These are phyloP conservation scores for Termitomyces sp. DNA, from an alignment of 768 basidiomycete species.

Conservation along the genomic window DNA sequence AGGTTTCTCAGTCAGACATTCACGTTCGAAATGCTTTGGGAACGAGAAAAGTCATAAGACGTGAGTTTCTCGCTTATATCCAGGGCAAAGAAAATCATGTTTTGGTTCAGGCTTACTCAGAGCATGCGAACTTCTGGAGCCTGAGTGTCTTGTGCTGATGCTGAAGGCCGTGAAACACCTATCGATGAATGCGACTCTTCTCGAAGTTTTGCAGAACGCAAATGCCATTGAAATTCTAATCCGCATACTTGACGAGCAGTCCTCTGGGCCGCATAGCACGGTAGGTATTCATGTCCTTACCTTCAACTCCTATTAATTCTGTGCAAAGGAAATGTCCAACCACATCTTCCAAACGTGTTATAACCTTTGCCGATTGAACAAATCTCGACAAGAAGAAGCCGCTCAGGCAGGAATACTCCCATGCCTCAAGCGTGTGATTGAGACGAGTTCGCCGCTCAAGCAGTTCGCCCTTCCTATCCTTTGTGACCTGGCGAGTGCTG, in stretches of 20 bases:
- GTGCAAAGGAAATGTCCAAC: conserved; percentile 84
- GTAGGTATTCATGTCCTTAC: conserved; percentile 37
- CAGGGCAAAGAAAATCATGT: not conserved
- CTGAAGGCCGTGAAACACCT: conserved; percentile 95
- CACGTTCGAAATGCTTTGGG: conserved; percentile 92
- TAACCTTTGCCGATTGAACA: conserved; percentile 93
- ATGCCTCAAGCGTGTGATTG: conserved; percentile 82
- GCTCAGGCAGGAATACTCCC: conserved; percentile 95
- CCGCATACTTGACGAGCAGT: conserved; percentile 75
- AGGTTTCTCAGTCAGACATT: conserved; percentile 92
- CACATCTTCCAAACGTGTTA: conserved; percentile 97
- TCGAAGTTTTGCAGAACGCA: conserved; percentile 94
- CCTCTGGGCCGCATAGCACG: conserved; percentile 71
- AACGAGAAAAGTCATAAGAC: conserved; percentile 80
- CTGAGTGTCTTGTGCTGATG: conserved; percentile 83
- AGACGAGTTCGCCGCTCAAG: conserved; percentile 85
- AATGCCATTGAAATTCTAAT: conserved; percentile 93
- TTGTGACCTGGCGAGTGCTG: conserved; percentile 92
- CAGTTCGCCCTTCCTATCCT: conserved; percentile 97
- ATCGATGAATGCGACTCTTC: conserved; percentile 85
- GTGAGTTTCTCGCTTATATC: conserved; percentile 40
- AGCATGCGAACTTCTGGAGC: conserved; percentile 81
- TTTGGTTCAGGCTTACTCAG: conserved; percentile 66
- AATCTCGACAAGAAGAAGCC: conserved; percentile 93
- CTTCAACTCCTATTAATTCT: conserved; percentile 1